Evolutionary conservation across 352 stramenopile genomes (phyloP), one percentile per base, ranked within the genome.

Genomic region (Pseudoperonospora humuli): DNA sequence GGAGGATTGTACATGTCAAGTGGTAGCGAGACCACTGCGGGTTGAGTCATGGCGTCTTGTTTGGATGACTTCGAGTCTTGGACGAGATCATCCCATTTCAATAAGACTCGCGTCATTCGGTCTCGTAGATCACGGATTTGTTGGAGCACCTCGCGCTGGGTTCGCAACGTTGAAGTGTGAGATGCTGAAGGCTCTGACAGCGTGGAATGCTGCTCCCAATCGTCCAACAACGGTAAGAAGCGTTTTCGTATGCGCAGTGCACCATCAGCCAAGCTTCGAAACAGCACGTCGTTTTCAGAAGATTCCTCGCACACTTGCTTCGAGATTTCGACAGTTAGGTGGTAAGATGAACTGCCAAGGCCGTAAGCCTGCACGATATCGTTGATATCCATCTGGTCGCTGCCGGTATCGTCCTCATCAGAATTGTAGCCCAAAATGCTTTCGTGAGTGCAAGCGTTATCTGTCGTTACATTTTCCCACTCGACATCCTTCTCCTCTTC

Each of bases 351-450:
- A 35, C 75, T 86, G 11, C 77, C 77, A 18, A 89, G 68, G 0
- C 77, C 77, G 42, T 89, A 89, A 11, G 70, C 67, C 26, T 81
- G 62, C 21, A 89, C 74, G 45, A 89, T 89, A 15, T 84, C 67
- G 38, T 84, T 86, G 15, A 86, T 84, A 47, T 89, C 74, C 68
- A 89, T 80, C 2, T 54, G 37, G 13, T 67, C 48, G 0, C 61
- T 41, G 5, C 8, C 29, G 10, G 8, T 9, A 3, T 55, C 45
- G 0, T 60, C 50, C 13, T 48, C 31, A 4, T 47, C 44, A 10
- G 6, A 20, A 17, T 38, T 37, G 1, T 48, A 43, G 18, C 21
- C 18, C 5, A 25, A 5, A 11, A 7, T 2, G 6, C 8, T 21
- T 20, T 58, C 23, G 2, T 26, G 5, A 25, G 6, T 13, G 4